Percentiles rank a stretch among this genome's conserved stretches.
Conservation (phyloP, 148 eudicot species). For the Gaultheria prostrata region DNA sequence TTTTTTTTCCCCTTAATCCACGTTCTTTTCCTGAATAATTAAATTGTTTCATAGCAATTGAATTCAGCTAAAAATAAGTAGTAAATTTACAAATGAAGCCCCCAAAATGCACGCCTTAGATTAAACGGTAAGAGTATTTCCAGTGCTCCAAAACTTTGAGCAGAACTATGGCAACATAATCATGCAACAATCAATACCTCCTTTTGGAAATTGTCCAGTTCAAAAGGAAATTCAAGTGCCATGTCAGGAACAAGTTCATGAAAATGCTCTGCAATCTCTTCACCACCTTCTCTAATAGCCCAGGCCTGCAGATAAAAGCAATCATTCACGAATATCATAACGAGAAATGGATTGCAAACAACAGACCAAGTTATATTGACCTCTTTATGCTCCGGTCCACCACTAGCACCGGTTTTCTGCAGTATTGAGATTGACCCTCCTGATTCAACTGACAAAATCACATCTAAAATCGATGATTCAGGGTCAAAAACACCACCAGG, state of each 20-base stretch:
- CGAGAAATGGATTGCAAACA: conserved; percentile 9
- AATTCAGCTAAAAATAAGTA: conserved; percentile 4
- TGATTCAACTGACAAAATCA: conserved; percentile 63
- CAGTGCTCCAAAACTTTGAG: not conserved
- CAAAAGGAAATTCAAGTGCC: conserved; percentile 92
- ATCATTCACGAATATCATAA: conserved; percentile 11
- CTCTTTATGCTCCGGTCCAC: conserved; percentile 59
- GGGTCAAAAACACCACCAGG: conserved; percentile 29
- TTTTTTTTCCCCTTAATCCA: not conserved
- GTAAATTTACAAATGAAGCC: not conserved
- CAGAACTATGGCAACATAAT: not conserved
- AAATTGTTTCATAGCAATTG: not conserved
- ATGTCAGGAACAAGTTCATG: conserved; percentile 88
- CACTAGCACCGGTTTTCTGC: conserved; percentile 40
- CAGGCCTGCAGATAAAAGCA: conserved; percentile 52
- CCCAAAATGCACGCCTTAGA: conserved; percentile 2
- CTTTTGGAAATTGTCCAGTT: conserved; percentile 85
- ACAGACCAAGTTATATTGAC: conserved; percentile 27
- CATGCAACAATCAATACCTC: conserved; percentile 52
- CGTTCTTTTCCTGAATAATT: not conserved
- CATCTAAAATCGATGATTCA: conserved; percentile 57
- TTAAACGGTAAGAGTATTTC: not conserved
- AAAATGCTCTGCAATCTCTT: conserved; percentile 59
- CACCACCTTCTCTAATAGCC: conserved; percentile 66
- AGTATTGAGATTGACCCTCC: conserved; percentile 32